Conservation (phyloP, 805 yeast species). For the Kazachstania taianensis region DNA sequence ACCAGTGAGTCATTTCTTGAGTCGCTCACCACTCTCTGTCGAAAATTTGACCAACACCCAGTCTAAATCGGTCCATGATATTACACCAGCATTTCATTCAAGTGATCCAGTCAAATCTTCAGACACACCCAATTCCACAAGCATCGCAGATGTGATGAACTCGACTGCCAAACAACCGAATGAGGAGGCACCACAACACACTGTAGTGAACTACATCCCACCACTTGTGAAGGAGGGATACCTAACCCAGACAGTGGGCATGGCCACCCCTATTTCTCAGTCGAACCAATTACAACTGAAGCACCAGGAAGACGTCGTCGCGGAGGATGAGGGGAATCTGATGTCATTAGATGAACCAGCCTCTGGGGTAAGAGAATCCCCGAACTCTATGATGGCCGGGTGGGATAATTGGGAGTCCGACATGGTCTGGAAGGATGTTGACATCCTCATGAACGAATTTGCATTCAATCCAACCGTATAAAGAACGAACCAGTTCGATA, state of each 20-base stretch:
- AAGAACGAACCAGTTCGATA: neutral
- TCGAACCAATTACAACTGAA: neutral
- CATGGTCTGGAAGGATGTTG: slow-evolving; percentile 63
- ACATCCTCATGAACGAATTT: slow-evolving; percentile 81
- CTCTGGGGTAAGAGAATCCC: slow-evolving; percentile 14
- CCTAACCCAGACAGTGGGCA: neutral
- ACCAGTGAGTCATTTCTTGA: neutral
- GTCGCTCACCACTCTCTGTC: slow-evolving; percentile 2
- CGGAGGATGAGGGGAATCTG: neutral
- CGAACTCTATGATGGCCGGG: slow-evolving; percentile 26
- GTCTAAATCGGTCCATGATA: too few relatives aligned
- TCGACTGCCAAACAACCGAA: neutral
- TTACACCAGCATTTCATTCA: neutral
- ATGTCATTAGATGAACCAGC: slow-evolving; percentile 1
- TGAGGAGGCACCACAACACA: neutral
- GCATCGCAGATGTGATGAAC: neutral
- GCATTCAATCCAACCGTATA: slow-evolving; percentile 61
- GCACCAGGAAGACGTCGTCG: neutral
- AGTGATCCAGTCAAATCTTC: neutral
- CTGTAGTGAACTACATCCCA: neutral
- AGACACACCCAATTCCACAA: neutral
- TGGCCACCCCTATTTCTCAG: neutral
- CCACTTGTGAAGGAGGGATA: neutral
- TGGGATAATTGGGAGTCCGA: slow-evolving; percentile 37
- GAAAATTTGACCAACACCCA: neutral